Percentiles rank a stretch among this genome's conserved stretches.
Evolutionary conservation across 176 grass and related monocot species (phyloP).

Genomic region (Cocos nucifera): DNA sequence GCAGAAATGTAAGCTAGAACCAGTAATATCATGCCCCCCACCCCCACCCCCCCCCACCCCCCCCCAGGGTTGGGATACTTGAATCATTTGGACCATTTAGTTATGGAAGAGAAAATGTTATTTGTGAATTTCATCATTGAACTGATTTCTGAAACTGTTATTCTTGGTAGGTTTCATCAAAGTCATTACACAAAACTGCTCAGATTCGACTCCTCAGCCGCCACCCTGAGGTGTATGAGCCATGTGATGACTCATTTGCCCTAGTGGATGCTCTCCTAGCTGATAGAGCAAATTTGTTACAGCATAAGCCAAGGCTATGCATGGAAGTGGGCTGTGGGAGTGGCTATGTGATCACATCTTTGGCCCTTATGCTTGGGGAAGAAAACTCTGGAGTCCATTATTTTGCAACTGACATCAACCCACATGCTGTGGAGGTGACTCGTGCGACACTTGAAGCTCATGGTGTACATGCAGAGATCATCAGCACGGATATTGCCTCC

Average conservation of each 20-base stretch:
- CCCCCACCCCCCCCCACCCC: too few species aligned
- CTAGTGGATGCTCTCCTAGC: slow-evolving; percentile 92
- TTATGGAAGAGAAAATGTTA: too few species aligned
- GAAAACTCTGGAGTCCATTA: slow-evolving; percentile 56
- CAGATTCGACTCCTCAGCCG: slow-evolving; percentile 61
- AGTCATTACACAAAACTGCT: slow-evolving; percentile 53
- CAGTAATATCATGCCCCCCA: too few species aligned
- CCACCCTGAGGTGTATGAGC: slow-evolving; percentile 89
- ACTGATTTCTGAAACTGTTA: not conserved
- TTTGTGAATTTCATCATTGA: too few species aligned
- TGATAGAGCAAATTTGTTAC: slow-evolving; percentile 52
- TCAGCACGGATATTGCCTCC: slow-evolving; percentile 65
- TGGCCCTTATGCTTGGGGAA: slow-evolving; percentile 76
- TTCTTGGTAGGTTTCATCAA: slow-evolving; percentile 30
- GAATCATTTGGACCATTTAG: too few species aligned
- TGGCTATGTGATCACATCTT: slow-evolving; percentile 86
- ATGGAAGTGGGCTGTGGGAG: slow-evolving; percentile 79
- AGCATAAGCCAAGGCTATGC: slow-evolving; percentile 59
- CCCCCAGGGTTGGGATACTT: too few species aligned
- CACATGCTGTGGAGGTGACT: slow-evolving; percentile 62
- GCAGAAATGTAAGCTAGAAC: too few species aligned
- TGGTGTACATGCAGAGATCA: slow-evolving; percentile 63
- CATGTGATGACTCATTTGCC: slow-evolving; percentile 89
- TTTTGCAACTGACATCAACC: slow-evolving; percentile 85
- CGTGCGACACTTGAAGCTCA: slow-evolving; percentile 67